These are phyloP conservation scores for Hypoxylon rickii DNA, from an alignment of 495 filamentous ascomycete genomes.

Conservation along the genomic window DNA sequence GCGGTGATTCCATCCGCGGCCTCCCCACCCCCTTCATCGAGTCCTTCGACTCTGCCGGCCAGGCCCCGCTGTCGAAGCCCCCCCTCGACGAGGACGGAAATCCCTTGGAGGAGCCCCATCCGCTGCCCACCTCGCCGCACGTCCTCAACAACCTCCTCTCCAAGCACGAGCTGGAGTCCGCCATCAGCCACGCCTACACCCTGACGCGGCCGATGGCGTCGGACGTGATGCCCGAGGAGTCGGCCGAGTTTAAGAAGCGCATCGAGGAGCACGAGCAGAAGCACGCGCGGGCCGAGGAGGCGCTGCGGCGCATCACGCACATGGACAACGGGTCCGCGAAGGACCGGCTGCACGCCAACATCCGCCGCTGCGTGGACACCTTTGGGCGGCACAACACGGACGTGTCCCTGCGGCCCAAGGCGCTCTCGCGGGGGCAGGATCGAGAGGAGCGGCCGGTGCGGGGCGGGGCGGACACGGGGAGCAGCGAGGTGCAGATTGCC, in stretches of 20 bases:
- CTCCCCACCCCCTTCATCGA: slow-evolving; percentile 79
- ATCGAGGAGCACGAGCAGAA: slow-evolving; percentile 41
- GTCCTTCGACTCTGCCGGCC: slow-evolving; percentile 69
- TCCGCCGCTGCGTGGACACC: slow-evolving; percentile 77
- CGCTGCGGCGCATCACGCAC: slow-evolving; percentile 74
- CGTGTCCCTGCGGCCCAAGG: slow-evolving; percentile 59
- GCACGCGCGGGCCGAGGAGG: slow-evolving; percentile 63
- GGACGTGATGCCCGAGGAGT: slow-evolving; percentile 47
- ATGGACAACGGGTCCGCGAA: slow-evolving; percentile 74
- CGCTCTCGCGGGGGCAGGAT: slow-evolving; percentile 44
- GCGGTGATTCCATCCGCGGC: slow-evolving; percentile 80
- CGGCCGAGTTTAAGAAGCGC: slow-evolving; percentile 48
- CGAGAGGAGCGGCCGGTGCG: slow-evolving; percentile 62
- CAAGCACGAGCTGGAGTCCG: slow-evolving; percentile 63
- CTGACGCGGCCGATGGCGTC: slow-evolving; percentile 61
- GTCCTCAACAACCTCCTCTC: slow-evolving; percentile 76
- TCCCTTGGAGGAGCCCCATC: slow-evolving; percentile 36
- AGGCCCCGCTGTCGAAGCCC: slow-evolving; percentile 40
- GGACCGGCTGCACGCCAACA: slow-evolving; percentile 78
- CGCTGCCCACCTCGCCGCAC: slow-evolving; percentile 49
- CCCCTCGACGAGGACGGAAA: slow-evolving; percentile 44
- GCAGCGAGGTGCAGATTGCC: slow-evolving; percentile 94
- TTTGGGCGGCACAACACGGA: slow-evolving; percentile 97
- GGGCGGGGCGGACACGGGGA: slow-evolving; percentile 87
- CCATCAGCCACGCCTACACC: slow-evolving; percentile 64